phyloP scores from a whole-genome alignment of 2,329 filamentous ascomycete genomes.

The Calonectria hongkongensis region DNA sequence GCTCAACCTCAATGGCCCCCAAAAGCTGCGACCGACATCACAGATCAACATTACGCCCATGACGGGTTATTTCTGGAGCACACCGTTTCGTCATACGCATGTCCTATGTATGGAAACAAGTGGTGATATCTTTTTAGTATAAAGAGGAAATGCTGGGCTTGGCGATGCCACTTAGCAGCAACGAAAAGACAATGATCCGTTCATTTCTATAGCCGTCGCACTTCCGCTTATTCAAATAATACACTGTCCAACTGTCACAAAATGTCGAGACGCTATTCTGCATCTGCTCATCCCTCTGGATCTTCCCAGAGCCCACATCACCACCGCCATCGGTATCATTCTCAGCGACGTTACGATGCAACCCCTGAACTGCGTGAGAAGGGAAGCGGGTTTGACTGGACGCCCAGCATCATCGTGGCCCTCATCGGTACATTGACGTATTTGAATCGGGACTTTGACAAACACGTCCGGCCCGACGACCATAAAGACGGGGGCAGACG shows the following conservation, averaged over 20 bases:
- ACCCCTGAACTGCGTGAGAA: constrained; percentile 59
- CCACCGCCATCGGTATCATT: constrained; percentile 23
- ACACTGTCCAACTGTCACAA: background rate
- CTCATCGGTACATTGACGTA: constrained; percentile 53
- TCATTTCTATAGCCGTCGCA: background rate
- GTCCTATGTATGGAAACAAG: background rate
- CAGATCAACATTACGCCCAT: constrained; percentile 2
- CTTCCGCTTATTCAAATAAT: background rate
- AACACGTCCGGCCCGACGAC: constrained; percentile 35
- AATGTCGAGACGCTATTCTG: constrained; percentile 48
- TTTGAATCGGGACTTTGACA: constrained; percentile 1
- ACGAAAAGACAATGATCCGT: background rate
- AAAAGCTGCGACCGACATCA: background rate
- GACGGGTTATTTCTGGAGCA: background rate
- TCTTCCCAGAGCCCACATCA: constrained; percentile 23
- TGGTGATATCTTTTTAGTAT: background rate
- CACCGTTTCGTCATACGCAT: constrained; percentile 1
- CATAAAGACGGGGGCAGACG: background rate
- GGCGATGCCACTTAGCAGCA: background rate
- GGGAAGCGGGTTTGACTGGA: constrained; percentile 63
- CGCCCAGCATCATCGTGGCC: constrained; percentile 62
- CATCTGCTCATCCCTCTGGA: constrained; percentile 38
- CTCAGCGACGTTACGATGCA: constrained; percentile 52
- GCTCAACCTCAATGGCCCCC: constrained; percentile 13
- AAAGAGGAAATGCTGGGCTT: constrained; percentile 3